These are phyloP conservation scores for Teratosphaeria zuluensis DNA, from an alignment of 2,329 filamentous ascomycete genomes.

Conservation along the genomic window DNA sequence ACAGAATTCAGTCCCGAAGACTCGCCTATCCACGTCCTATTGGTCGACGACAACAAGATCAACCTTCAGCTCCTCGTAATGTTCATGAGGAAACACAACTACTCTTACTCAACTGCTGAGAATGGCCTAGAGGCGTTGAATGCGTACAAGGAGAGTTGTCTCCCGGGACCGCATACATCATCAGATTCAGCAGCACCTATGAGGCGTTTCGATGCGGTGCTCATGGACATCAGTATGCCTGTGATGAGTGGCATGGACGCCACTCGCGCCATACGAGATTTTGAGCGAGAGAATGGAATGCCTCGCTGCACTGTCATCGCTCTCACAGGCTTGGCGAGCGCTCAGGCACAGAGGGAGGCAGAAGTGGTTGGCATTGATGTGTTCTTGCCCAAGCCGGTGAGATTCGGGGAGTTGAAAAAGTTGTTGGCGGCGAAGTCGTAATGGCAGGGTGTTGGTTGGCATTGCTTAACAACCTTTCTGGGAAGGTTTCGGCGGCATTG, in stretches of 20 bases:
- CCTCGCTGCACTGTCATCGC: constrained; percentile 17
- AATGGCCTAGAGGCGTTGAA: constrained; percentile 13
- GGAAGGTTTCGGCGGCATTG: too few relatives aligned
- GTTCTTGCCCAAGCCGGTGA: constrained; percentile 20
- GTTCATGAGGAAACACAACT: constrained; percentile 12
- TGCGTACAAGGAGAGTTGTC: constrained; percentile 1
- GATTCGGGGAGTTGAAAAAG: neutral
- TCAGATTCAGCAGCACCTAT: neutral
- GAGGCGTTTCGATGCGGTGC: constrained; percentile 4
- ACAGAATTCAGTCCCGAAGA: constrained; percentile 3
- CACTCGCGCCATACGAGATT: constrained; percentile 23
- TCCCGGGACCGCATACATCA: neutral
- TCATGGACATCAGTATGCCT: constrained; percentile 36
- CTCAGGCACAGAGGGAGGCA: constrained; percentile 16
- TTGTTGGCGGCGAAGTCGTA: neutral
- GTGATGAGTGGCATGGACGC: constrained; percentile 25
- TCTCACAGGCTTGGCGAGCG: constrained; percentile 24
- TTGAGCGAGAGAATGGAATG: constrained; percentile 12
- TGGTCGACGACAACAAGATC: constrained; percentile 18
- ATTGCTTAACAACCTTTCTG: neutral
- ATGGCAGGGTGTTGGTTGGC: neutral
- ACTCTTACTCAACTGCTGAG: constrained; percentile 7
- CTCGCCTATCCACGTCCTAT: constrained; percentile 5
- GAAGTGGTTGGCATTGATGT: constrained; percentile 20
- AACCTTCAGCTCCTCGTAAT: constrained; percentile 16